A percentile compares a stretch with the other conserved stretches of the same genome.
Evolutionary conservation across 192 early-diverging fungal species (phyloP).

Genomic region (Backusella parvicylindrica): DNA sequence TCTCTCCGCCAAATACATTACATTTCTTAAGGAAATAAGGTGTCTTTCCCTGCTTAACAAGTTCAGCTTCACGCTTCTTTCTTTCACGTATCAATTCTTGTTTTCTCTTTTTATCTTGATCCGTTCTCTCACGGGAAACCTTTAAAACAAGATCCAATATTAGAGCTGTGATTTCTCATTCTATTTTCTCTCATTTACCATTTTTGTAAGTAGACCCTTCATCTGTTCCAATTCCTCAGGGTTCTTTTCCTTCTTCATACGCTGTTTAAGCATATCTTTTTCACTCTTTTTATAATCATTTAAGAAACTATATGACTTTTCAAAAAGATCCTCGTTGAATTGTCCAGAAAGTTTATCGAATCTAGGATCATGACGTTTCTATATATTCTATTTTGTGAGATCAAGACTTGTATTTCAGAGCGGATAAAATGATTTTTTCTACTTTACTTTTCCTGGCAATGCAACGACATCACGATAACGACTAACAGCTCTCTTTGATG

Average conservation of each 20-base stretch:
- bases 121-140: constrained; percentile 21
- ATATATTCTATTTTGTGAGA: no score
- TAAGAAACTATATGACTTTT: constrained; percentile 89
- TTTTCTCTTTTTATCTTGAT: constrained; percentile 22
- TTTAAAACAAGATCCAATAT: not conserved
- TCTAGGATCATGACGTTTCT: constrained; percentile 88
- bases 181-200: constrained; percentile 47
- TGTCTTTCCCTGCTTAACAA: constrained; percentile 85
- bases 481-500: constrained; percentile 72
- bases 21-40: constrained; percentile 93
- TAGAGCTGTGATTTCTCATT: not conserved
- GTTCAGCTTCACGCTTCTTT: constrained; percentile 77
- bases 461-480: constrained; percentile 71
- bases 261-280: constrained; percentile 60
- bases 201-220: constrained; percentile 53
- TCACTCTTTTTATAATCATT: constrained; percentile 77
- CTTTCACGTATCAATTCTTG: constrained; percentile 71
- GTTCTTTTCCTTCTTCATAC: constrained; percentile 68
- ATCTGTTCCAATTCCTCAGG: constrained; percentile 56
- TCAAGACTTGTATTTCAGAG: no score
- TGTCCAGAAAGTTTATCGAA: constrained; percentile 89
- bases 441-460: constrained; percentile 45
- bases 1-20: constrained; percentile 49
- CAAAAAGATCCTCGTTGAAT: constrained; percentile 89
- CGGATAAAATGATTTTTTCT: no score